Conservation (phyloP, 2,329 filamentous ascomycete genomes). For the Coniochaeta hoffmannii region DNA sequence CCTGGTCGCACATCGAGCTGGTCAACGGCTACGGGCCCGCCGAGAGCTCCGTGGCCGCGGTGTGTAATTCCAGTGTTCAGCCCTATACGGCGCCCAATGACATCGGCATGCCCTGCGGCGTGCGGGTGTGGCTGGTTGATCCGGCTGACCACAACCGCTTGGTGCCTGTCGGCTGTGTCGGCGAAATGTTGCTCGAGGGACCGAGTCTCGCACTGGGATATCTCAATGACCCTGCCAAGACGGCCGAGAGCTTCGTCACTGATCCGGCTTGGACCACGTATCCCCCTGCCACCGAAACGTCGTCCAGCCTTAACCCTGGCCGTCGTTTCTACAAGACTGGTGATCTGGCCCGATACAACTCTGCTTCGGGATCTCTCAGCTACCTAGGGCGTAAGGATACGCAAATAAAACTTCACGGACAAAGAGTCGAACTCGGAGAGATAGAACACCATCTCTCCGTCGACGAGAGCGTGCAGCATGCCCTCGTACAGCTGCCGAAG, state of each 20-base stretch:
- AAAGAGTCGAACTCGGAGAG: constrained; percentile 25
- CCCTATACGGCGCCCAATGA: constrained; percentile 10
- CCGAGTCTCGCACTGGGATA: constrained; percentile 13
- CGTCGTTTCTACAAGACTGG: constrained; percentile 34
- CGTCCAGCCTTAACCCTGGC: constrained; percentile 19
- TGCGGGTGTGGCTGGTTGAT: constrained; percentile 23
- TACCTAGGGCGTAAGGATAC: constrained; percentile 31
- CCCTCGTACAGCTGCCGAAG: constrained; percentile 26
- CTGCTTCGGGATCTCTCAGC: constrained; percentile 20
- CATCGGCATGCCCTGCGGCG: constrained; percentile 16
- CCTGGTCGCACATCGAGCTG: constrained; percentile 17
- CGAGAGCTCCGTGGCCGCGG: constrained; percentile 13
- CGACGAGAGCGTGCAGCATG: constrained; percentile 46
- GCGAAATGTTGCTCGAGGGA: constrained; percentile 15
- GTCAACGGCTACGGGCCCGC: constrained; percentile 17
- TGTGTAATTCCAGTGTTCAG: constrained; percentile 7
- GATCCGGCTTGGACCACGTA: constrained; percentile 27
- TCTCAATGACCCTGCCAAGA: constrained; percentile 27
- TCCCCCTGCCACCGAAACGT: constrained; percentile 10
- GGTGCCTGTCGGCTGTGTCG: constrained; percentile 15
- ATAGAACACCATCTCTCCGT: constrained; percentile 49
- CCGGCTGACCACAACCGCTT: constrained; percentile 15
- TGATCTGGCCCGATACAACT: constrained; percentile 29
- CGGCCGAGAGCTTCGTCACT: constrained; percentile 34
- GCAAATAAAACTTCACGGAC: constrained; percentile 7